Base-by-base conservation (phyloP, 805 yeast genomes). In the Monosporozyma yasuniensis region DNA sequence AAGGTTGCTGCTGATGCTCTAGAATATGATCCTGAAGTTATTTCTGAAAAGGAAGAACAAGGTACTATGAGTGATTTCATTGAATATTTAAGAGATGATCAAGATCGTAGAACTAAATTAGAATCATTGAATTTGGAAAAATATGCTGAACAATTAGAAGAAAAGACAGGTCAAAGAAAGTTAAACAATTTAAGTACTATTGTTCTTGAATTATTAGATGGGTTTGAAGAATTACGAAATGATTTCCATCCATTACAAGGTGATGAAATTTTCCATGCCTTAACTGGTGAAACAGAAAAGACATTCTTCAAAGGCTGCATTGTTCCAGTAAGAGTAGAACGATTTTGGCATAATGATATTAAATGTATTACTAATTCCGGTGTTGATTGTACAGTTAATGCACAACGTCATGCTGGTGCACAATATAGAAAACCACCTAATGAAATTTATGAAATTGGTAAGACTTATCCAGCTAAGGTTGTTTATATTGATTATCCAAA, bases 1-100 rank as follows among this genome's bases (percentile, higher is more conserved):
- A 93, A 93, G 66, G 93, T 93, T 90, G 98, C 97, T 7, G 93
- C 96, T 1, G 99, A 93, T 72, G 98, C 99, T 1, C 75, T 93
- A 56, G 99, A 91, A 64, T 77, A 90, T 55, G 96, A 89, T 59
- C 99, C 95, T 60, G 98, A 91, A 66, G 96, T 89, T 56, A 74
- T 87, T 61, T 84, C 82, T 2, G 90, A 84, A 50, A 66, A 66
- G 52, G 70, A 67, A 53, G 67, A 64, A 21, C 68, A 64, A 47
- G 76, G 74, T 47, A 54, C 67, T 1, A 66, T 66, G 70, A 65
- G 69, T 52, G 70, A 66, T 42, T 66, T 66, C 37, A 65, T 66
- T 38, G 70, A 66, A 50, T 54, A 60, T 22, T 66, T 83, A 44
- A 90, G 87, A 61, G 84, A 81, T 53, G 85, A 73, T 30, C 69